phyloP scores from a whole-genome alignment of 2,329 filamentous ascomycete species.

The Nannizziopsis arthrosporioides region DNA sequence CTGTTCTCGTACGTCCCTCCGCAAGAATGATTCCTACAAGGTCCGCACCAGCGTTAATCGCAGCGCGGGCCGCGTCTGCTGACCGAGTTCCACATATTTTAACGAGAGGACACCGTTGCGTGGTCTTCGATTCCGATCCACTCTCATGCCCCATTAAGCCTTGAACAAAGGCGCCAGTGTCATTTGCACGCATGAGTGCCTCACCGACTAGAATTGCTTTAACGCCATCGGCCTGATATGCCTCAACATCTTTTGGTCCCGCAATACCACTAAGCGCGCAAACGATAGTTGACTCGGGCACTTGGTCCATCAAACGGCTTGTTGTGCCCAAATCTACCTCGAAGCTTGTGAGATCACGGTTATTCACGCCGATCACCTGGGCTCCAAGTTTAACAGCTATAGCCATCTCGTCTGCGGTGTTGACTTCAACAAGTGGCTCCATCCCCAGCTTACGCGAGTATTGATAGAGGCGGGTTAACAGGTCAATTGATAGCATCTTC shows the following conservation, averaged over 20 bases:
- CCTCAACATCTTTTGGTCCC: constrained; percentile 72
- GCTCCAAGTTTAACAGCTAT: constrained; percentile 75
- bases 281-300: constrained; percentile 73
- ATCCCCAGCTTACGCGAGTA: constrained; percentile 87
- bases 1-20: constrained; percentile 64
- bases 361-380: constrained; percentile 93
- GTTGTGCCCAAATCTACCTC: constrained; percentile 93
- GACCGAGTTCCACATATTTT: constrained; percentile 93
- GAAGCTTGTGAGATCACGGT: constrained; percentile 90
- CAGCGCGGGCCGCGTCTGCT: constrained; percentile 64
- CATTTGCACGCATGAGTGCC: constrained; percentile 80
- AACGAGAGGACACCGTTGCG: constrained; percentile 48
- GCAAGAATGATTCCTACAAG: constrained; percentile 88
- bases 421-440: constrained; percentile 95
- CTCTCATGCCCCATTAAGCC: constrained; percentile 57
- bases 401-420: constrained; percentile 86
- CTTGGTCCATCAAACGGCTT: constrained; percentile 73
- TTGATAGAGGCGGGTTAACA: constrained; percentile 66
- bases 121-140: constrained; percentile 16
- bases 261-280: constrained; percentile 93
- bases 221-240: constrained; percentile 79
- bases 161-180: constrained; percentile 72
- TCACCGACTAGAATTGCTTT: constrained; percentile 90
- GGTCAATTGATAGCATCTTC: constrained; percentile 78
- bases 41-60: constrained; percentile 78